Evolutionary conservation across 208 protist species (phyloP), one percentile per base, ranked within the genome.

Genomic region (Acanthamoeba sp.): DNA sequence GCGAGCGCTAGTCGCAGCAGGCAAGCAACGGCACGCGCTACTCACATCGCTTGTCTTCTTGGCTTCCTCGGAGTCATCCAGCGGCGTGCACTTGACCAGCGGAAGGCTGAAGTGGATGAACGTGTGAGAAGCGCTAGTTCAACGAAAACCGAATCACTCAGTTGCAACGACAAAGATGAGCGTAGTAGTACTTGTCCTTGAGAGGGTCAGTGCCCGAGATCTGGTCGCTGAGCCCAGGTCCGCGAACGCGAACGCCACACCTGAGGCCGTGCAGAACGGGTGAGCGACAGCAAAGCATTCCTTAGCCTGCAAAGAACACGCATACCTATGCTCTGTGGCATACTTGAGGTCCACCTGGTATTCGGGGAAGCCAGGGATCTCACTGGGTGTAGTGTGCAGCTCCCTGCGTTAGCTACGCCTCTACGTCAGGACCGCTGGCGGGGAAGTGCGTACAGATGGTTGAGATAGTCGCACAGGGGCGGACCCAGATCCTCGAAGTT

Each of bases 131-230:
- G 40, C 14, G 71, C 18, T 29, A 34, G 20, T 29, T 38, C 38
- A 29, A 64, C 57, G 18, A 29, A 24, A 64, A 24, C 16, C 57
- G n/a, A 64, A 10, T 32, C 1, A 2, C 27, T 76, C 36, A 24
- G 48, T 27, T 50, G 36, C 20, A 80, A 24, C 5, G 57, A 27
- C 32, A 22, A 16, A 10, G 5, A 40, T 78, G 24, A 64, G 55
- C 62, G 62, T 50, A 73, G 32, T 12, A 55, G 59, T 93, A 97
- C 94, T 98, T 97, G 90, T 97, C 97, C 62, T 93, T 94, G 14
- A 97, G 82, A 22, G 97, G 97, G 78, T 97, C 97, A 32, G 97
- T 97, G 36, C 96, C 95, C 29, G 90, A 95, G 50, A 98, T 97
- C 36, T 94, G 64, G 78, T 97, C 97, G 24, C 76, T 96, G 9